Evolutionary conservation across 2,329 filamentous ascomycete genomes (phyloP).

Genomic region (Botrytis paeoniae): DNA sequence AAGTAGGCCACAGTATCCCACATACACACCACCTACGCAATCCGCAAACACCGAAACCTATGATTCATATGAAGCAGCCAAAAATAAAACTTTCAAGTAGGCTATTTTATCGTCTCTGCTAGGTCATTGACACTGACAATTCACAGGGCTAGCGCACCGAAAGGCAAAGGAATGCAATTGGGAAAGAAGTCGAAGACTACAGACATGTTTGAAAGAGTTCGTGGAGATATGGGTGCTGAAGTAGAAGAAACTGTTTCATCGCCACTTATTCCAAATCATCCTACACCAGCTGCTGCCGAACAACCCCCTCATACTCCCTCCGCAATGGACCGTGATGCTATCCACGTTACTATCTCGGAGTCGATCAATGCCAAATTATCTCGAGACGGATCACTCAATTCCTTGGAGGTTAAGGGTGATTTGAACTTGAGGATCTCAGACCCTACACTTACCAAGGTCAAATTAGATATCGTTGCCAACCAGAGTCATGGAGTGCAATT

Average conservation of each 20-base stretch:
- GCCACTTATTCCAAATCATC: conserved; percentile 60
- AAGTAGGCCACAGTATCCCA: conserved; percentile 78
- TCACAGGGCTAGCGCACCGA: conserved; percentile 58
- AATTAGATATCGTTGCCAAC: conserved; percentile 73
- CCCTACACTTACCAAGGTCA: conserved; percentile 84
- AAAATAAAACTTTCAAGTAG: conserved; percentile 88
- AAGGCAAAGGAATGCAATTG: conserved; percentile 98
- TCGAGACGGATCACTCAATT: conserved; percentile 81
- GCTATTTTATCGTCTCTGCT: conserved; percentile 35
- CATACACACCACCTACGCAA: conserved; percentile 78
- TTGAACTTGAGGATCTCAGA: conserved; percentile 89
- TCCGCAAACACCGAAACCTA: conserved; percentile 76
- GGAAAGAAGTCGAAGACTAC: conserved; percentile 98
- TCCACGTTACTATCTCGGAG: conserved; percentile 86
- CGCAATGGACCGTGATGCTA: conserved; percentile 74
- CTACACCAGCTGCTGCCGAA: conserved; percentile 50
- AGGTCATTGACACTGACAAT: conserved; percentile 30
- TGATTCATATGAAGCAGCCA: conserved; percentile 93
- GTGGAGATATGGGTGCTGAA: conserved; percentile 85
- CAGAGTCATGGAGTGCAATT: conserved; percentile 84
- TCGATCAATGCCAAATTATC: conserved; percentile 86
- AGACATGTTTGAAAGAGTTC: conserved; percentile 94
- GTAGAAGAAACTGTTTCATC: conserved; percentile 62
- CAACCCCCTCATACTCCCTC: conserved; percentile 55
- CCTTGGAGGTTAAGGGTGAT: conserved; percentile 86